phyloP scores from a whole-genome alignment of 2,329 filamentous ascomycete species.

The Talaromyces sp. region DNA sequence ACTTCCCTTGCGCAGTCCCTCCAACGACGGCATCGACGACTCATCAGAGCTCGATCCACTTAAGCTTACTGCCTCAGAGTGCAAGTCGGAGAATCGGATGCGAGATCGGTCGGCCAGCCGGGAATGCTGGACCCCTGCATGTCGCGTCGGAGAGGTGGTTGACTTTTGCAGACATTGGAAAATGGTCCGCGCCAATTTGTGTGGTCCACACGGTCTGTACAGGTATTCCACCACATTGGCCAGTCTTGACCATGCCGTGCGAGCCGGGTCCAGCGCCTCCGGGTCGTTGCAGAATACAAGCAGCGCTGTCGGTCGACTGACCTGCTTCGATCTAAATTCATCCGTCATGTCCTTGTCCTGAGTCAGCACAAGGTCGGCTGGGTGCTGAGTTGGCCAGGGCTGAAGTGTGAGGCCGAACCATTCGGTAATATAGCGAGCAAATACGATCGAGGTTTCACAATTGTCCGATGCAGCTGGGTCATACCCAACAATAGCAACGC shows the following conservation, averaged over 20 bases:
- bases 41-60: neutral
- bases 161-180: conserved; percentile 24
- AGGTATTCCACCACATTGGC: conserved; percentile 34
- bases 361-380: conserved; percentile 33
- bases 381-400: conserved; percentile 20
- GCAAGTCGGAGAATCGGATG: neutral
- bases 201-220: conserved; percentile 36
- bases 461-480: conserved; percentile 18
- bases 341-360: conserved; percentile 25
- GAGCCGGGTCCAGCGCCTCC: conserved; percentile 28
- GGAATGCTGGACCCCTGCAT: neutral
- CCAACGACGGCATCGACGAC: neutral
- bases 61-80: neutral
- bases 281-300: conserved; percentile 35
- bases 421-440: conserved; percentile 29
- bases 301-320: conserved; percentile 25
- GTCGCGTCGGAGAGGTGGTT: conserved; percentile 3
- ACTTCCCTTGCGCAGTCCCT: neutral
- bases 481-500: conserved; percentile 26
- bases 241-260: conserved; percentile 24
- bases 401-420: conserved; percentile 36
- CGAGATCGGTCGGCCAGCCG: conserved; percentile 8
- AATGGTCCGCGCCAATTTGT: conserved; percentile 37
- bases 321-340: conserved; percentile 14
- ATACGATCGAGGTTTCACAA: conserved; percentile 20